These are phyloP conservation scores for Acanthochlamys bracteata DNA, from an alignment of 106 monocot genomes.

Conservation along the genomic window DNA sequence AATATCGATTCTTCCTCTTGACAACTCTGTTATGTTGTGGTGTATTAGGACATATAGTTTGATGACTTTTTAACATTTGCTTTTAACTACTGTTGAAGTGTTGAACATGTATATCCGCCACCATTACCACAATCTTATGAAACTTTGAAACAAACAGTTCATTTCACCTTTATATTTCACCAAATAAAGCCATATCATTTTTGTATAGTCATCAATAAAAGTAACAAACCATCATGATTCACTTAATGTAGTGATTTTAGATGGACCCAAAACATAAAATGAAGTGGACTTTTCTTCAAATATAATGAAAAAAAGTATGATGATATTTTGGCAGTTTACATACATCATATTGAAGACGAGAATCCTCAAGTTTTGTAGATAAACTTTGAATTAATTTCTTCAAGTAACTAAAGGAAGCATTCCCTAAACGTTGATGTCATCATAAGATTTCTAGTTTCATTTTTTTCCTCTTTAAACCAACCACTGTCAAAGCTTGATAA, in stretches of 20 bases:
- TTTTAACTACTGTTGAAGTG: not conserved
- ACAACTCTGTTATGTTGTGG: constrained; percentile 4
- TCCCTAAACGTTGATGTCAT: not conserved
- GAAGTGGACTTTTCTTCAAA: not conserved
- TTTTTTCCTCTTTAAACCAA: not conserved
- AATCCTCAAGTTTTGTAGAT: not conserved
- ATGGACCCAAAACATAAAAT: not conserved
- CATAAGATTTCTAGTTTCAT: not conserved
- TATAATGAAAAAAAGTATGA: not conserved
- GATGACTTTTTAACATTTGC: not conserved
- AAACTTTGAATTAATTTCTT: not conserved
- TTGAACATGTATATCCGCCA: not conserved
- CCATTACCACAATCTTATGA: not conserved
- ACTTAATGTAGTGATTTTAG: not conserved
- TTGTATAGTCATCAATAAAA: not conserved
- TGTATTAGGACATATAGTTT: not conserved
- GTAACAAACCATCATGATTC: not conserved
- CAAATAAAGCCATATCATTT: not conserved
- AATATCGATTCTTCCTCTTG: not conserved
- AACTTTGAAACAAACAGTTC: not conserved
- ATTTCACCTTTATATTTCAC: not conserved
- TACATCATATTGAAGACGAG: not conserved
- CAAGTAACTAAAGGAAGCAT: not conserved
- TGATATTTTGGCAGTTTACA: not conserved
- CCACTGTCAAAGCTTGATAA: not conserved